Evolutionary conservation across 805 yeast species (phyloP).

Genomic region (Huiozyma naganishii): DNA sequence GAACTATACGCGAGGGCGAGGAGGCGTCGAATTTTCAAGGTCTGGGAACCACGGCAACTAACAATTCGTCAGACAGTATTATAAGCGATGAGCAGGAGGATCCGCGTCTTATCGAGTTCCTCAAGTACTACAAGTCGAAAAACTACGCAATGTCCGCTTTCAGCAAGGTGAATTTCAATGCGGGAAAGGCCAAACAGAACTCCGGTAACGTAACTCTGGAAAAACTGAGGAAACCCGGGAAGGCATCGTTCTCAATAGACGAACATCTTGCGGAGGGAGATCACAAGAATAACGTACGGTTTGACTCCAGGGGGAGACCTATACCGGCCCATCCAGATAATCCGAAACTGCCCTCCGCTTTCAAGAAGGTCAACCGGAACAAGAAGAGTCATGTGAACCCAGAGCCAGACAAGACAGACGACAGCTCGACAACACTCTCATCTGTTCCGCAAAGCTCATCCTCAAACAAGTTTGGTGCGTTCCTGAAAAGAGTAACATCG

Average conservation of each 20-base stretch:
- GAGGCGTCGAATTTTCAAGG: background rate
- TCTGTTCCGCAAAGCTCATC: conserved; percentile 5
- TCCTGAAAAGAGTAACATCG: conserved; percentile 25
- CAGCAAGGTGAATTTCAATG: conserved; percentile 7
- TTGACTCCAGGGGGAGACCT: conserved; percentile 34
- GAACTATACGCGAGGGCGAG: background rate
- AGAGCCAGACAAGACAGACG: background rate
- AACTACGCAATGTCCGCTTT: conserved; percentile 19
- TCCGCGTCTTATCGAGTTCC: conserved; percentile 37
- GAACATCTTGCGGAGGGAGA: conserved; percentile 2
- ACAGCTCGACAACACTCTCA: background rate
- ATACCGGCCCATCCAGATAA: conserved; percentile 42
- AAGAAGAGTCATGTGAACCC: background rate
- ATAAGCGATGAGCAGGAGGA: conserved; percentile 27
- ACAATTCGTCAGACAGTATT: background rate
- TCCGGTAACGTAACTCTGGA: background rate
- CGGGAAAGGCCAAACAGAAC: background rate
- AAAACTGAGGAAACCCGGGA: background rate
- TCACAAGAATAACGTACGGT: conserved; percentile 7
- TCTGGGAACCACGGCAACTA: background rate
- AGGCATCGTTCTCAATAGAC: conserved; percentile 21
- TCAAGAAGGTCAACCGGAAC: conserved; percentile 10
- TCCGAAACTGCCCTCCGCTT: conserved; percentile 41
- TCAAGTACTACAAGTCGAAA: conserved; percentile 29
- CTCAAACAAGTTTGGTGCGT: conserved; percentile 25